Base-by-base conservation (phyloP, 352 stramenopile genomes). In the Globisporangium alternatum region DNA sequence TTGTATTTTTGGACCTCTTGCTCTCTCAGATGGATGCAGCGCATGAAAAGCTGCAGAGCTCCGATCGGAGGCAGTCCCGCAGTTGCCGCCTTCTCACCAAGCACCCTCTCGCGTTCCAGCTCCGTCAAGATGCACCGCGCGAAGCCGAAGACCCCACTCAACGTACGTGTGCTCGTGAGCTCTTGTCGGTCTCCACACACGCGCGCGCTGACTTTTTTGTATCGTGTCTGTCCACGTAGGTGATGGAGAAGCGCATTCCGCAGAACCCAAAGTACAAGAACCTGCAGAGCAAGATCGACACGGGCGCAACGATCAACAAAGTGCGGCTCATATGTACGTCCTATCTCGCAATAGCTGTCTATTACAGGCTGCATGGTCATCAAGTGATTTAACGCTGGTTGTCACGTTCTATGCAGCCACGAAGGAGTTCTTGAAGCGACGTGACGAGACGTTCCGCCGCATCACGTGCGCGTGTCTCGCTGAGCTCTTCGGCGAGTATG, bases 211-310 rank as follows among this genome's bases (percentile, higher is more conserved):
- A 17, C 17, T 6, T 6, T 25, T 21, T 55, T 12, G 13, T 55
- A 33, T 61, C 22, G 3, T 33, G 1, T 10, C 28, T 47, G 17
- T 53, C 17, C 12, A 10, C 7, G 39, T 44, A 92, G 83, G 82
- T 77, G 47, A 90, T 91, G 79, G 86, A 94, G 68, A 91, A 89
- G 71, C 71, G 75, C 49, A 88, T 95, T 58, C 83, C 86, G 13
- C 72, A 89, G 59, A 91, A 90, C 56, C 70, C 81, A 37, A 87
- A 80, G 64, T 95, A 90, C 71, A 87, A 86, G 62, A 85, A 89
- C 60, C 86, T 82, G 12, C 79, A 89, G 64, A 89, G 80, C 71
- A 91, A 89, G 70, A 81, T 95, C 57, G 74, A 91, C 67, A 85
- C 83, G 13, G 83, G 86, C 54, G 72, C 78, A 33, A 90, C 86